Evolutionary conservation across 116 monocot species (phyloP).

Genomic region (Papilionanthe hybrid): DNA sequence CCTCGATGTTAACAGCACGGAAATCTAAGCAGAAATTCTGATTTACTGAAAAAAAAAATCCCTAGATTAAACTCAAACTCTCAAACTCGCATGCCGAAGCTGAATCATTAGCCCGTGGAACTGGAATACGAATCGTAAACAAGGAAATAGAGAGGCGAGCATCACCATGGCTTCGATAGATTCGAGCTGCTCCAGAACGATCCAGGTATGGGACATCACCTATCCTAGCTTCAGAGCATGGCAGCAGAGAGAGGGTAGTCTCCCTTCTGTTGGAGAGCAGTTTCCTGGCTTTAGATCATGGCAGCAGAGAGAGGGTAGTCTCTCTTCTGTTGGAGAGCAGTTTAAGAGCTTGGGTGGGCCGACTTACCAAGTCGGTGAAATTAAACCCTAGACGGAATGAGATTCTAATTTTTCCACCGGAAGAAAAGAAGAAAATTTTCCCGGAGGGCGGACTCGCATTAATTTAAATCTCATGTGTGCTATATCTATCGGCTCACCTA

Average conservation of each 20-base stretch:
- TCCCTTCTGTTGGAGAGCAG: background rate
- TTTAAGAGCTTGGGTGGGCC: background rate
- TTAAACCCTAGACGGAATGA: background rate
- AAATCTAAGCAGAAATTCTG: no score
- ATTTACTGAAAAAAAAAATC: no score
- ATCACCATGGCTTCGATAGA: constrained; percentile 18
- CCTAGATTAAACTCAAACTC: background rate
- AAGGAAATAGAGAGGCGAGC: background rate
- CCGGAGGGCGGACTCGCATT: no score
- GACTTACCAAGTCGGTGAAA: background rate
- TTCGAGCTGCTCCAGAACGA: constrained; percentile 18
- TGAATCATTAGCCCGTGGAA: background rate
- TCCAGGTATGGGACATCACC: constrained; percentile 27
- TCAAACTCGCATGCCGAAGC: background rate
- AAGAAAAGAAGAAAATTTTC: background rate
- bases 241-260: background rate
- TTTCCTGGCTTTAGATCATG: constrained; percentile 2
- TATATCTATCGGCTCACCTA: no score
- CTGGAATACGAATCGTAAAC: background rate
- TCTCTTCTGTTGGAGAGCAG: background rate
- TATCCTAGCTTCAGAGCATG: background rate
- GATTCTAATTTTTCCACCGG: background rate
- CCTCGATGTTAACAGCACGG: no score
- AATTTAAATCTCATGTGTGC: no score
- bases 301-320: background rate